These are phyloP conservation scores for Magnusiomyces paraingens DNA, from an alignment of 1,139 yeast species.

Conservation along the genomic window DNA sequence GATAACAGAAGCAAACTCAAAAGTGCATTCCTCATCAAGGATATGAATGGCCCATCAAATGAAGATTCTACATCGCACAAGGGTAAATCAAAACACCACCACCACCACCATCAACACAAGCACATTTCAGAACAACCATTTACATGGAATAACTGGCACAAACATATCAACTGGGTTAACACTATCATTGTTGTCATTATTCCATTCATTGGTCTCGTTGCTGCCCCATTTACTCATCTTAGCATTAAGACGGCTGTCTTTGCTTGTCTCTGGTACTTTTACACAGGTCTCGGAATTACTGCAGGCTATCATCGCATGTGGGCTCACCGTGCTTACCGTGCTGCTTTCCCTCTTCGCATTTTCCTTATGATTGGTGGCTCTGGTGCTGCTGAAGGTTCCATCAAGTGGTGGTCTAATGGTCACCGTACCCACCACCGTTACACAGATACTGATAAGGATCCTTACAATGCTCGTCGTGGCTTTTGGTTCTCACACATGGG, in stretches of 20 bases:
- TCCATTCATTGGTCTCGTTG: conserved; percentile 58
- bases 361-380: conserved; percentile 84
- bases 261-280: conserved; percentile 54
- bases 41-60: conserved; percentile 33
- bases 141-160: conserved; percentile 75
- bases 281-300: conserved; percentile 86
- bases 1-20: conserved; percentile 48
- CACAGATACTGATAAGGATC: conserved; percentile 95
- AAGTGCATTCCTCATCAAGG: conserved; percentile 58
- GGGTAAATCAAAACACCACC: conserved; percentile 10
- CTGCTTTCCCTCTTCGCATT: conserved; percentile 60
- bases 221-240: conserved; percentile 52
- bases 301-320: conserved; percentile 90
- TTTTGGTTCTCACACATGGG: conserved; percentile 96
- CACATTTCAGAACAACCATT: conserved; percentile 93
- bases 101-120: conserved; percentile 30
- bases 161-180: conserved; percentile 92
- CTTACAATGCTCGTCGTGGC: conserved; percentile 94
- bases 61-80: conserved; percentile 24
- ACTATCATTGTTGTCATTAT: conserved; percentile 64
- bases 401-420: conserved; percentile 98
- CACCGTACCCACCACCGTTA: conserved; percentile 97
- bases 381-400: conserved; percentile 93
- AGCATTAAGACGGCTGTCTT: conserved; percentile 53
- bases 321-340: conserved; percentile 86